Base-by-base conservation (phyloP, 768 basidiomycete species). In the Hygrophoropsis aurantiaca region DNA sequence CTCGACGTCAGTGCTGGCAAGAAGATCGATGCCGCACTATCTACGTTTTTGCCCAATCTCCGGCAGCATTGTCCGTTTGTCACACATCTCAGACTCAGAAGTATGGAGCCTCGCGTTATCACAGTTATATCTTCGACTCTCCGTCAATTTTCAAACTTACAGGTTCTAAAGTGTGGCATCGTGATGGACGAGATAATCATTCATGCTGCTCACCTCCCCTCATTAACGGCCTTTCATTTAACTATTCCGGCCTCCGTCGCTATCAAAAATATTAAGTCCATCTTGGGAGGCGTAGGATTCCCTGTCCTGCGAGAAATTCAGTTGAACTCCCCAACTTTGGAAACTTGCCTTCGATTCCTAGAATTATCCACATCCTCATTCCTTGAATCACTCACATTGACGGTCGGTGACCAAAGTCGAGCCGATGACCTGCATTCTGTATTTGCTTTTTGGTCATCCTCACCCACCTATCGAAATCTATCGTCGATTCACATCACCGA, bases 351-450 rank as follows among this genome's bases (percentile, higher is more conserved):
- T 11, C 56, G 38, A 40, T 62, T 62, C 50, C 20, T 62, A 40
- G 44, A 61, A 47, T 58, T 61, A 52, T 47, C 63, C 25, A 54
- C 58, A 35, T 64, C 61, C 27, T 50, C 54, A 41, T 58, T 56
- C 26, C 49, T 62, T 51, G 61, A 64, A 54, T 61, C 61, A 52
- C 63, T 62, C 35, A 64, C 63, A 56, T 58, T 62, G 56, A 62
- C 63, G 23, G 42, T 62, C 41, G 61, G 63, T 40, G 61, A 62
- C 44, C 58, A 63, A 58, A 61, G 58, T 5, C 58, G 59, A 37
- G 61, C 61, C 43, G 44, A 54, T 16, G 58, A 56, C 41, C 63
- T 64, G 34, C 35, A 54, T 4, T 21, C 23, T 36, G 58, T 64
- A 11, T 62, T 62, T 33, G 47, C 54, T 3, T 5, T 36, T 3